These are phyloP conservation scores for Candida maltosa DNA, from an alignment of 805 yeast genomes.

Conservation along the genomic window DNA sequence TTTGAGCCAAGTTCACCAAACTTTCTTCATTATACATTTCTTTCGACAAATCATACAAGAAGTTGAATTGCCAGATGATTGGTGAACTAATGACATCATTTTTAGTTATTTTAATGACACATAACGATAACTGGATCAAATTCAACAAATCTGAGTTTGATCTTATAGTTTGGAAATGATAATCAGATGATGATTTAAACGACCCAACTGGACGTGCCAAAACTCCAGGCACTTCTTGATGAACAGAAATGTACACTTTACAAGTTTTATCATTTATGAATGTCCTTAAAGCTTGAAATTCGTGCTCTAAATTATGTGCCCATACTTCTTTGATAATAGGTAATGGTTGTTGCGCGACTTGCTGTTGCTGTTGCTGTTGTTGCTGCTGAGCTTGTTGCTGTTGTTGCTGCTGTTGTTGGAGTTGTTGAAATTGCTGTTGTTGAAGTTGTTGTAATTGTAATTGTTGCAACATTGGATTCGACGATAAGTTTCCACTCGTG, in stretches of 20 bases:
- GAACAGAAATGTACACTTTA: constrained; percentile 58
- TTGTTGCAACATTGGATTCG: constrained; percentile 26
- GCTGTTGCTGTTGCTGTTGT: constrained; percentile 14
- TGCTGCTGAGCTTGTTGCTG: constrained; percentile 19
- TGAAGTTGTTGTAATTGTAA: constrained; percentile 14
- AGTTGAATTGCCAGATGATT: constrained; percentile 95
- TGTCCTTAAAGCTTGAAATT: constrained; percentile 59
- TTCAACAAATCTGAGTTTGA: constrained; percentile 84
- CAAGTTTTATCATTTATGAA: constrained; percentile 49
- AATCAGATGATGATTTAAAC: constrained; percentile 84
- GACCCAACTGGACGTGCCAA: constrained; percentile 95
- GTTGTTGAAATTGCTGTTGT: constrained; percentile 15
- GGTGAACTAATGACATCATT: constrained; percentile 56
- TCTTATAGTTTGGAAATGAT: constrained; percentile 93
- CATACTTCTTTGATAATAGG: constrained; percentile 71
- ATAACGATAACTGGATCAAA: constrained; percentile 68
- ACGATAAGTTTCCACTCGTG: constrained; percentile 8
- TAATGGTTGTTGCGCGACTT: constrained; percentile 29
- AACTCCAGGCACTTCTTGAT: constrained; percentile 94
- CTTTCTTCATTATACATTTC: constrained; percentile 91
- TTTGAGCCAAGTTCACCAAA: constrained; percentile 69
- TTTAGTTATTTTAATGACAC: constrained; percentile 34
- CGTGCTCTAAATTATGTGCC: constrained; percentile 65
- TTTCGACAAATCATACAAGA: constrained; percentile 67
- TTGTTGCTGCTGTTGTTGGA: constrained; percentile 19